Percentiles rank a stretch among this genome's conserved stretches.
Conservation (phyloP, 805 yeast species). For the Nematodospora valgi region DNA sequence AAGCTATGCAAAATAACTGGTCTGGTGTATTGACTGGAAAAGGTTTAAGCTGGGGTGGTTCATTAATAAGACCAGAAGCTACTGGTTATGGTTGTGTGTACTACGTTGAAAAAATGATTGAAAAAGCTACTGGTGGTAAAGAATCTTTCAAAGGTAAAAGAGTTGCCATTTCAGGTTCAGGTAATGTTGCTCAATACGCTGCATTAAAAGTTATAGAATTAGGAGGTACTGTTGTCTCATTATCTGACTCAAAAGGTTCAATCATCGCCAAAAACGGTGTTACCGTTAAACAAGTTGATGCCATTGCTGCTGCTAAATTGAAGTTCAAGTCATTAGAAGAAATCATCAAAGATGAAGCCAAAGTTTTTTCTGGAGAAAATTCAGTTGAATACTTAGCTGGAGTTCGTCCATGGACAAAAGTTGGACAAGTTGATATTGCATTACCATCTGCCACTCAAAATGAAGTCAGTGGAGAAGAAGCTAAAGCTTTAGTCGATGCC, state of each 20-base stretch:
- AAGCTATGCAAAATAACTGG: conserved; percentile 84
- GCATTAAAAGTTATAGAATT: conserved; percentile 96
- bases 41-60: conserved; percentile 98
- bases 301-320: conserved; percentile 73
- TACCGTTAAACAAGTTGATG: conserved; percentile 74
- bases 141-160: conserved; percentile 90
- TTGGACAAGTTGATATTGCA: conserved; percentile 90
- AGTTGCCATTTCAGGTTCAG: conserved; percentile 96
- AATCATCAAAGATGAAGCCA: conserved; percentile 51
- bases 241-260: conserved; percentile 93
- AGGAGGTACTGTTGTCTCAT: conserved; percentile 91
- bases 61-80: conserved; percentile 98
- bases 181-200: conserved; percentile 99
- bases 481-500: conserved; percentile 86
- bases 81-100: conserved; percentile 97
- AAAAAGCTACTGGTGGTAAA: conserved; percentile 84
- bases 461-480: conserved; percentile 96
- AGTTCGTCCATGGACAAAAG: conserved; percentile 95
- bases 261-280: conserved; percentile 78
- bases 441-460: conserved; percentile 98
- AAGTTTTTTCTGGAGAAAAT: conserved; percentile 53
- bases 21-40: conserved; percentile 98
- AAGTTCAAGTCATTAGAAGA: conserved; percentile 73
- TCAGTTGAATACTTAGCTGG: conserved; percentile 79
- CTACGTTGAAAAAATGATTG: conserved; percentile 97